A percentile compares a stretch with the other conserved stretches of the same genome.
These are phyloP conservation scores for Mycena latifolia DNA, from an alignment of 768 basidiomycete species.

Conservation along the genomic window DNA sequence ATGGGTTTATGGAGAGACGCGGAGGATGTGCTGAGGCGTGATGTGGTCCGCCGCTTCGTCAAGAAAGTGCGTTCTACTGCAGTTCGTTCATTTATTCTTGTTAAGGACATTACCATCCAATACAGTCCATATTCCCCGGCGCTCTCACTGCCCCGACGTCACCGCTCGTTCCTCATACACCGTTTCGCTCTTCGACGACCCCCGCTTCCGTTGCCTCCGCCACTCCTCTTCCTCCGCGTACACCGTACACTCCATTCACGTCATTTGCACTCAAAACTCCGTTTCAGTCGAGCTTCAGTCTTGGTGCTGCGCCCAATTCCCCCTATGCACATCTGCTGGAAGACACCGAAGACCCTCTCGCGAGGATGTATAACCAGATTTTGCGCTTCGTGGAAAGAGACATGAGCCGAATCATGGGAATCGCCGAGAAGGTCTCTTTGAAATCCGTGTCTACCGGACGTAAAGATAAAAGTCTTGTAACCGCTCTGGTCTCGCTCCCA, in stretches of 20 bases:
- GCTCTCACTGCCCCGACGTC: slow-evolving; percentile 78
- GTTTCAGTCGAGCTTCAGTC: slow-evolving; percentile 51
- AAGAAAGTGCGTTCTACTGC: slow-evolving; percentile 67
- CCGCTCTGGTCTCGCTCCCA: slow-evolving; percentile 1
- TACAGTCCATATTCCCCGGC: slow-evolving; percentile 80
- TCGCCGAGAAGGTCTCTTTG: slow-evolving; percentile 75
- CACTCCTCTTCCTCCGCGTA: slow-evolving; percentile 50
- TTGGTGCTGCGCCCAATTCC: slow-evolving; percentile 43
- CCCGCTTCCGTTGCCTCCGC: slow-evolving; percentile 42
- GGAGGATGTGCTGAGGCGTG: slow-evolving; percentile 84
- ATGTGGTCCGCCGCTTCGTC: slow-evolving; percentile 81
- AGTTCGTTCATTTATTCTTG: not conserved
- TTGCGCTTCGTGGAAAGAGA: slow-evolving; percentile 86
- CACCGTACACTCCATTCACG: slow-evolving; percentile 66
- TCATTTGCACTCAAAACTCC: slow-evolving; percentile 69
- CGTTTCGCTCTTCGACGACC: slow-evolving; percentile 58
- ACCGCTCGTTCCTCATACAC: slow-evolving; percentile 83
- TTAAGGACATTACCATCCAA: slow-evolving; percentile 4
- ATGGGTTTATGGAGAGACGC: slow-evolving; percentile 89
- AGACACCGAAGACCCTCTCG: slow-evolving; percentile 75
- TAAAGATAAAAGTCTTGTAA: slow-evolving; percentile 27
- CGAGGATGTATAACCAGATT: slow-evolving; percentile 83
- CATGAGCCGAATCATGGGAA: slow-evolving; percentile 78
- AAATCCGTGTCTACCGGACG: slow-evolving; percentile 53
- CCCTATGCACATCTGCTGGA: slow-evolving; percentile 69